Evolutionary conservation across 441 rosid genomes (phyloP).

Genomic region (Populus hybrid): DNA sequence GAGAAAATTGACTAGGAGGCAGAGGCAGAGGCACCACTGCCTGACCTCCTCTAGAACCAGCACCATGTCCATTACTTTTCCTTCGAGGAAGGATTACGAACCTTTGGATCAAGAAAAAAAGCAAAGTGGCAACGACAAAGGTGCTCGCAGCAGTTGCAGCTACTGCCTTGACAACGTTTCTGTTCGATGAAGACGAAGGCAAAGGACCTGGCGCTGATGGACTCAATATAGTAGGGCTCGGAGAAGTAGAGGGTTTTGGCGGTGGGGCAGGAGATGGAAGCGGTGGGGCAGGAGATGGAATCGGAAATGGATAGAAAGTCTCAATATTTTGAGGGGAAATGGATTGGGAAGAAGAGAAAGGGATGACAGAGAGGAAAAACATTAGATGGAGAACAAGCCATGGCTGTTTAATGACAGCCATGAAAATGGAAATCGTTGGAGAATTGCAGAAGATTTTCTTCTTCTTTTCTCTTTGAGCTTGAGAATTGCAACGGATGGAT

Average conservation of each 20-base stretch:
- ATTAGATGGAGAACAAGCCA: slow-evolving; percentile 25
- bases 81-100: slow-evolving; percentile 29
- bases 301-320: slow-evolving; percentile 43
- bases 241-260: slow-evolving; percentile 5
- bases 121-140: slow-evolving; percentile 44
- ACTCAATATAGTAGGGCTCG: background rate
- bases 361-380: slow-evolving; percentile 22
- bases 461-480: too few species aligned
- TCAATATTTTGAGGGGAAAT: slow-evolving; percentile 55
- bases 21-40: slow-evolving; percentile 6
- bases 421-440: slow-evolving; percentile 15
- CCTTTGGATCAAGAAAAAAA: slow-evolving; percentile 49
- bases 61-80: slow-evolving; percentile 22
- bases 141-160: slow-evolving; percentile 65
- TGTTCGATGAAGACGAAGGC: slow-evolving; percentile 20
- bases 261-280: background rate
- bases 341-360: slow-evolving; percentile 43
- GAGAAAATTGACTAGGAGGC: slow-evolving; percentile 29
- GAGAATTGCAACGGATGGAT: too few species aligned
- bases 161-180: slow-evolving; percentile 54
- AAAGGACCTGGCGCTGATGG: slow-evolving; percentile 20
- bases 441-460: background rate
- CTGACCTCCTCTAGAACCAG: slow-evolving; percentile 19
- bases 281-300: slow-evolving; percentile 1
- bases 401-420: slow-evolving; percentile 47